phyloP scores from a whole-genome alignment of 2,329 filamentous ascomycete species.

The Venturia pyrina region DNA sequence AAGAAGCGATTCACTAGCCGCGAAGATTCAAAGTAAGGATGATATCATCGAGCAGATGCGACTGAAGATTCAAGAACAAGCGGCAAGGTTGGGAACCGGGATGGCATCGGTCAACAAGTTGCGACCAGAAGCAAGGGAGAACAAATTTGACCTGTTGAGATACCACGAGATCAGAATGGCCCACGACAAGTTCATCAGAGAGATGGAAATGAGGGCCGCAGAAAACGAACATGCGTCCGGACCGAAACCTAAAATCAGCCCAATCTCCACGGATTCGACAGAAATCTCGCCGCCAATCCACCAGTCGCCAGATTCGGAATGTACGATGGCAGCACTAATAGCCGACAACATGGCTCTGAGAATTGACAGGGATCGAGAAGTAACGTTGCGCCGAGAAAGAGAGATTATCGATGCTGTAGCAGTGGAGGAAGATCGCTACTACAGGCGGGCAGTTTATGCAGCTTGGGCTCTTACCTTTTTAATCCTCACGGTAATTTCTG shows the following conservation, averaged over 20 bases:
- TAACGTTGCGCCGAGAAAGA: neutral
- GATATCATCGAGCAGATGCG: neutral
- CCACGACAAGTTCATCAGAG: neutral
- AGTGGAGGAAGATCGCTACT: neutral
- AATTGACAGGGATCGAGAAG: neutral
- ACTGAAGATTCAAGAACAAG: neutral
- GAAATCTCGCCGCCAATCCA: neutral
- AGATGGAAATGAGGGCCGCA: neutral
- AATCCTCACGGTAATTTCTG: too few species aligned
- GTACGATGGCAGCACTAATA: neutral
- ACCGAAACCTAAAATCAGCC: neutral
- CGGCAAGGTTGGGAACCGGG: neutral
- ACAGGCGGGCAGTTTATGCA: neutral
- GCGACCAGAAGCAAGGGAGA: neutral
- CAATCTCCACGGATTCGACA: neutral
- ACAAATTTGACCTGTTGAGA: neutral
- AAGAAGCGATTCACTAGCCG: neutral
- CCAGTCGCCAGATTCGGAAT: neutral
- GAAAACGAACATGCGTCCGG: neutral
- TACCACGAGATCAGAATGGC: neutral
- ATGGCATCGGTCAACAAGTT: neutral
- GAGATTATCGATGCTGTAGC: neutral
- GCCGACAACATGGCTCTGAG: neutral
- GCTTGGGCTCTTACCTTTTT: too few species aligned
- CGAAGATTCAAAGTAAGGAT: neutral